Evolutionary conservation across 352 stramenopile species (phyloP).

Genomic region (Pythium dissimile): DNA sequence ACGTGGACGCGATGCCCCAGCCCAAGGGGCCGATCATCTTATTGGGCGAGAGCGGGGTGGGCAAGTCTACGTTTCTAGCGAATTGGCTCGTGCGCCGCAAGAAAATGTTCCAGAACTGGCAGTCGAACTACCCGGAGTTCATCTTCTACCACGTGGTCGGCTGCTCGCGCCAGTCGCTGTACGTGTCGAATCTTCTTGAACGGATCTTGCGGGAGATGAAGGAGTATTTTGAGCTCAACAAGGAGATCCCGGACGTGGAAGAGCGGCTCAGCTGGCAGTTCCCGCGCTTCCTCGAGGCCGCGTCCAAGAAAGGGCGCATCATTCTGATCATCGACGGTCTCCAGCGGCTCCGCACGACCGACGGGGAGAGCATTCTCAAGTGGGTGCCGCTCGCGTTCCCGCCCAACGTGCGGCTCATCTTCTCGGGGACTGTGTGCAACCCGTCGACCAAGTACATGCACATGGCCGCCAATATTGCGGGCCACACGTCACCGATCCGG

Average conservation of each 20-base stretch:
- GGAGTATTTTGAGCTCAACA: constrained; percentile 89
- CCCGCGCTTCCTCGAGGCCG: constrained; percentile 86
- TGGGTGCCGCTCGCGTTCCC: constrained; percentile 89
- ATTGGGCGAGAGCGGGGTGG: constrained; percentile 65
- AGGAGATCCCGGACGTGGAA: constrained; percentile 78
- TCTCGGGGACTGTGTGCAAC: constrained; percentile 61
- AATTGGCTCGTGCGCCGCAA: constrained; percentile 83
- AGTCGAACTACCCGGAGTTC: constrained; percentile 80
- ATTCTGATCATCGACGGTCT: constrained; percentile 91
- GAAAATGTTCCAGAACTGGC: constrained; percentile 85
- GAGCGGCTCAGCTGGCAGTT: constrained; percentile 90
- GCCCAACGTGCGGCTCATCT: constrained; percentile 85
- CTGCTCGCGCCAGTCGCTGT: constrained; percentile 83
- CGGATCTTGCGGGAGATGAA: constrained; percentile 88
- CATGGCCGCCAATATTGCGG: constrained; percentile 5
- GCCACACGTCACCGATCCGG: constrained; percentile 8
- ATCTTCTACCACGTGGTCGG: constrained; percentile 91
- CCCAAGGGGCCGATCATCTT: constrained; percentile 72
- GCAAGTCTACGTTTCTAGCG: constrained; percentile 73
- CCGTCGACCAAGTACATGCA: constrained; percentile 41
- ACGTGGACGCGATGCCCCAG: constrained; percentile 84
- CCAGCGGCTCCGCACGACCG: constrained; percentile 76
- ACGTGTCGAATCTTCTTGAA: constrained; percentile 83
- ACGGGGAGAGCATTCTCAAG: constrained; percentile 89
- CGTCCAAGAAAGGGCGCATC: constrained; percentile 86